Percentiles rank a stretch among this genome's conserved stretches.
Conservation (phyloP, 2,329 filamentous ascomycete genomes). For the Aspergillus hortae region DNA sequence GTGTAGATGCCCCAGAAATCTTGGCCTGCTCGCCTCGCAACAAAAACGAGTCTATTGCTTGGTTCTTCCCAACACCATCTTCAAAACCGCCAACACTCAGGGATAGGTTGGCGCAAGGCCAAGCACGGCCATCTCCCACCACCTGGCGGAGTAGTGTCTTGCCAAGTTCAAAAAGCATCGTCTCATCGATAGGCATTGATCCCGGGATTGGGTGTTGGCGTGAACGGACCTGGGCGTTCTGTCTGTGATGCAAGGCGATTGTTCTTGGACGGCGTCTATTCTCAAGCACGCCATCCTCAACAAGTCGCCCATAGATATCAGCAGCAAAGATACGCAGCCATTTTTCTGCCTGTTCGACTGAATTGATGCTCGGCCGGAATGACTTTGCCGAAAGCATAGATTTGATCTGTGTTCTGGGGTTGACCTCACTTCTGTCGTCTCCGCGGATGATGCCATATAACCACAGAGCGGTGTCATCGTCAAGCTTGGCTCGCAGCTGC, state of each 20-base stretch:
- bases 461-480: conserved; percentile 82
- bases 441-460: conserved; percentile 81
- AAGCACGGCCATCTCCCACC: conserved; percentile 71
- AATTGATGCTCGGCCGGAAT: conserved; percentile 80
- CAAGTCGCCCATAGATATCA: conserved; percentile 83
- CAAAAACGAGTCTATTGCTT: conserved; percentile 83
- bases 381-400: conserved; percentile 97
- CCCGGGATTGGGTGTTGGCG: conserved; percentile 72
- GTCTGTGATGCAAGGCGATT: conserved; percentile 78
- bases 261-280: conserved; percentile 82
- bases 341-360: conserved; percentile 69
- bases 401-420: conserved; percentile 87
- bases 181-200: conserved; percentile 70
- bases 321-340: conserved; percentile 91
- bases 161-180: conserved; percentile 68
- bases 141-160: conserved; percentile 75
- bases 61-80: conserved; percentile 77
- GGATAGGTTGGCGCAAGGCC: conserved; percentile 89
- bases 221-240: conserved; percentile 69
- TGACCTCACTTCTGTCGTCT: conserved; percentile 83
- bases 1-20: conserved; percentile 31
- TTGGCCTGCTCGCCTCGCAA: conserved; percentile 61
- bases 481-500: conserved; percentile 72
- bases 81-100: conserved; percentile 90
- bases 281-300: conserved; percentile 86